Evolutionary conservation across 352 stramenopile species (phyloP).

Genomic region (Phytopythium cucurbitacearum): DNA sequence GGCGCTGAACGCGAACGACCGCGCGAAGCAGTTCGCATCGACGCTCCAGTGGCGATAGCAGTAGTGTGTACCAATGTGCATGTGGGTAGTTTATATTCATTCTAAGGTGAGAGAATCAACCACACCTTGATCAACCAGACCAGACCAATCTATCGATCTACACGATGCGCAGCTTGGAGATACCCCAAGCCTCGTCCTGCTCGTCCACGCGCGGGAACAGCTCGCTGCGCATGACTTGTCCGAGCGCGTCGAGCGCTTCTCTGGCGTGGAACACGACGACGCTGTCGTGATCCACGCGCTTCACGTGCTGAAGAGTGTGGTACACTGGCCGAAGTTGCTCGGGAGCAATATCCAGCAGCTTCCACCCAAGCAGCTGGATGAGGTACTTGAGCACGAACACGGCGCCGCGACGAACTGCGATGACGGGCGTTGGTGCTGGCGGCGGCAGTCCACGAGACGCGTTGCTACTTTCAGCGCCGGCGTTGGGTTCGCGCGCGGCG

Average conservation of each 20-base stretch:
- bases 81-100: too few species aligned
- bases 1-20: background rate
- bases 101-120: too few species aligned
- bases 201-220: conserved; percentile 48
- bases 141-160: conserved; percentile 14
- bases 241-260: conserved; percentile 42
- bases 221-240: conserved; percentile 68
- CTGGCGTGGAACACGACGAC: conserved; percentile 68
- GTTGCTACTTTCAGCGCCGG: too few species aligned
- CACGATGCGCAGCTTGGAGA: conserved; percentile 52
- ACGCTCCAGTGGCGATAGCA: too few species aligned
- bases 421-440: conserved; percentile 19
- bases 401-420: conserved; percentile 65
- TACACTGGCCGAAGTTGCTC: conserved; percentile 73
- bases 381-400: conserved; percentile 79
- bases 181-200: conserved; percentile 30
- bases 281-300: conserved; percentile 46
- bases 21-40: too few species aligned
- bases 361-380: conserved; percentile 67
- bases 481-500: background rate
- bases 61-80: too few species aligned
- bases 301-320: conserved; percentile 71
- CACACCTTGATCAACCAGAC: too few species aligned
- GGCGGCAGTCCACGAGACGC: background rate
- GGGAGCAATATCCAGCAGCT: conserved; percentile 68